Base-by-base conservation (phyloP, 2,329 filamentous ascomycete genomes). In the Hyphodiscus sp. region DNA sequence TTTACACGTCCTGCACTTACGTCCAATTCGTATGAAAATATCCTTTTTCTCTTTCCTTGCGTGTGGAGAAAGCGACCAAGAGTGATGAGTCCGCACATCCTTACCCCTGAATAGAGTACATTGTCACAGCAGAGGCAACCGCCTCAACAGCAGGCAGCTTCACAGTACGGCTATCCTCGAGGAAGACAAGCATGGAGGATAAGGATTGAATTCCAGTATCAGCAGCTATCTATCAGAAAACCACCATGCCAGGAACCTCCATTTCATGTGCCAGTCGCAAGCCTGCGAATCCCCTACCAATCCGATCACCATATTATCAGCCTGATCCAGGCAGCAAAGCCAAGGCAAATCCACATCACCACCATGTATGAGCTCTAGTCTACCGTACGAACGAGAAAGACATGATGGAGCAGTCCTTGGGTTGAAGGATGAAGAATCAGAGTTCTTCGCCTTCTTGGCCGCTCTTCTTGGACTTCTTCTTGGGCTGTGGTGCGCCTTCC, bases 391-490 rank as follows among this genome's bases (percentile, higher is more conserved):
- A 49, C n/a, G 52, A 61, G 52, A 30, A 26, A 55, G 54, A 59
- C 56, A 58, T 56, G 16, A 23, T 46, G 56, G 51, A 56, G 51
- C 50, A 51, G 18, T 41, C 15, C 30, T 46, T 29, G 19, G 23
- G 41, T 19, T 26, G 49, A 43, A 49, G 47, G 47, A 56, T 52
- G 42, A 47, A 50, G 45, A 56, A 53, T 56, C 65, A 66, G 43
- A 63, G 56, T 41, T 67, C 65, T 20, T 71, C 68, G 55, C 67
- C 66, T 62, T 72, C 71, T 67, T 77, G 78, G 26, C 58, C 61
- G 47, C 52, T 63, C 73, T 80, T 81, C 76, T 84, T 83, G 49
- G 58, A 76, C 74, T 81, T 81, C 81, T 91, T 91, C 75, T 83
- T 83, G 70, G 58, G 72, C 67, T 57, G 72, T 70, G 56, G 77